Conservation (phyloP, 2,329 filamentous ascomycete genomes). For the Hymenoscyphus occultus region DNA sequence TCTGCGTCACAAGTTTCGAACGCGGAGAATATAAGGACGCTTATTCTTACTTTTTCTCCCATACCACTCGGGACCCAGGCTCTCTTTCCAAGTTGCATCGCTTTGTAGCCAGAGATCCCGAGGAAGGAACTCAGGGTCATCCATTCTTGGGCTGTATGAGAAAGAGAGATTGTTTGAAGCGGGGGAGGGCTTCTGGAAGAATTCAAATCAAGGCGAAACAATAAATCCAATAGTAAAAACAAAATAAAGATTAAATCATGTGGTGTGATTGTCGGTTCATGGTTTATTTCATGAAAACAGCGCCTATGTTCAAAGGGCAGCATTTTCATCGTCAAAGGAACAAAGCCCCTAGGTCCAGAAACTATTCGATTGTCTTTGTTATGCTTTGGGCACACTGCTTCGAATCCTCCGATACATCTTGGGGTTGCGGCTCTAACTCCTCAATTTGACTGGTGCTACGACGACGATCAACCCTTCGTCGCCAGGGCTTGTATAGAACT, state of each 20-base stretch:
- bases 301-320: not conserved
- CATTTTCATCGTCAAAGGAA: not conserved
- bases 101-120: not conserved
- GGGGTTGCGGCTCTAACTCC: not conserved
- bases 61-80: not conserved
- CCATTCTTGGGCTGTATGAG: not conserved
- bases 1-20: not conserved
- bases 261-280: not conserved
- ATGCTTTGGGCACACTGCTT: not conserved
- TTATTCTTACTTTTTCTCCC: not conserved
- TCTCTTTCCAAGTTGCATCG: not conserved
- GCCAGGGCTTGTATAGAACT: constrained; percentile 79
- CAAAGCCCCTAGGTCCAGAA: not conserved
- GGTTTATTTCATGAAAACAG: not conserved
- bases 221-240: not conserved
- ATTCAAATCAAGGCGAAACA: too few species aligned
- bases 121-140: not conserved
- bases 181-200: too few species aligned
- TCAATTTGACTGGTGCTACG: not conserved
- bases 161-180: not conserved
- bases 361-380: not conserved
- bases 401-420: not conserved
- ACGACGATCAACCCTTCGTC: constrained; percentile 48
- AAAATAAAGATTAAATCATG: not conserved
- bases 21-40: not conserved